Conservation (phyloP, 225 moss, liverwort and hornwort genomes). For the Pleurozium schreberi region DNA sequence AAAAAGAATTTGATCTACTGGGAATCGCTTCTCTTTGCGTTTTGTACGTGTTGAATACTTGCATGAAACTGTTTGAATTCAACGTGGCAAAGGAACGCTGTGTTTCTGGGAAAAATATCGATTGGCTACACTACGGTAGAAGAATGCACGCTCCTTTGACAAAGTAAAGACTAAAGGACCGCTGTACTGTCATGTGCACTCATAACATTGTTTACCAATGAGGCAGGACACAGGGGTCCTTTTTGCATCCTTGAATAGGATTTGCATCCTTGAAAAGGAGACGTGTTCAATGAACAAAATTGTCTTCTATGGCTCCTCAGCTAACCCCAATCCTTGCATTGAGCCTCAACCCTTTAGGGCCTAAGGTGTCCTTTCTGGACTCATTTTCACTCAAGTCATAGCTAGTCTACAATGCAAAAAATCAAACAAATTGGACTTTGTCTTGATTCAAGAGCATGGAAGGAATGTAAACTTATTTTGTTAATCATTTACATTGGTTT, state of each 20-base stretch:
- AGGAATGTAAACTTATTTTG: too few relatives aligned
- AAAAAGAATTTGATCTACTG: too few relatives aligned
- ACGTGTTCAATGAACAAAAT: not conserved
- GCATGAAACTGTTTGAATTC: not conserved
- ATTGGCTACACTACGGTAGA: not conserved
- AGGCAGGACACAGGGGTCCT: not conserved
- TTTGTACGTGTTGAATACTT: not conserved
- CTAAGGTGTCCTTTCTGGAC: too few relatives aligned
- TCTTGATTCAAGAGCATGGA: too few relatives aligned
- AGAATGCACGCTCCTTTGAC: not conserved
- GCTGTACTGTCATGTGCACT: not conserved
- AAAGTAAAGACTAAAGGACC: not conserved
- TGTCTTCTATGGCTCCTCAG: not conserved
- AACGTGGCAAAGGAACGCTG: not conserved
- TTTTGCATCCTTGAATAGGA: not conserved
- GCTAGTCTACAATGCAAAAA: too few relatives aligned
- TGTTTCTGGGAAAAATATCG: too few relatives aligned
- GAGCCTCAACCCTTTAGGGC: too few relatives aligned
- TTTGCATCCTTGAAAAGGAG: not conserved
- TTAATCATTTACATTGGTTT: too few relatives aligned
- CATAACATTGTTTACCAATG: not conserved
- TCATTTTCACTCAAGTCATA: too few relatives aligned
- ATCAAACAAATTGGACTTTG: too few relatives aligned
- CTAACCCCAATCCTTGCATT: too few relatives aligned
- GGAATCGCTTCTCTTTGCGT: not conserved